These are phyloP conservation scores for Imleria badia DNA, from an alignment of 768 basidiomycete genomes.

Conservation along the genomic window DNA sequence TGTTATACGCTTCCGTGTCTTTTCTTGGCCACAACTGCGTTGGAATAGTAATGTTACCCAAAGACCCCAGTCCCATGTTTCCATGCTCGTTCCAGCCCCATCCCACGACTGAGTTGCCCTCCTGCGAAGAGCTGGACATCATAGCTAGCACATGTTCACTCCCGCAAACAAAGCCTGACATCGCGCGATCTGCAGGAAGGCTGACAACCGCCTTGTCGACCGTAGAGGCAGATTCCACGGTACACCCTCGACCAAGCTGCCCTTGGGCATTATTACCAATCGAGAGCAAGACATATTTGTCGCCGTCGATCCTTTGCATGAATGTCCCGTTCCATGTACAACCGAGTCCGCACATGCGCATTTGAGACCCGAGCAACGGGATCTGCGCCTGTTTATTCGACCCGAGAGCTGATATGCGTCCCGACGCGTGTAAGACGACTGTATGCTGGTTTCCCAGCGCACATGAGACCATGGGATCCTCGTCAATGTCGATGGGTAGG, in stretches of 20 bases:
- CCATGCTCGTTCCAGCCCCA: conserved; percentile 99
- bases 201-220: conserved; percentile 6
- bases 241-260: conserved; percentile 55
- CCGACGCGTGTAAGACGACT: conserved; percentile 43
- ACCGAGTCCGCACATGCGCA: conserved; percentile 36
- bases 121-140: conserved; percentile 18
- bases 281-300: conserved; percentile 38
- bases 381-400: conserved; percentile 73
- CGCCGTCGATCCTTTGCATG: conserved; percentile 28
- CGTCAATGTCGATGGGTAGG: conserved; percentile 33
- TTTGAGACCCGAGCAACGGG: conserved; percentile 31
- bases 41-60: conserved; percentile 51
- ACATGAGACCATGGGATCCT: conserved; percentile 35
- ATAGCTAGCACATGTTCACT: conserved; percentile 79
- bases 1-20: conserved; percentile 1
- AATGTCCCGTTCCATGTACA: conserved; percentile 88
- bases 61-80: conserved; percentile 73
- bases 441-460: conserved; percentile 57
- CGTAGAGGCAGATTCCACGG: neutral
- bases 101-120: conserved; percentile 54
- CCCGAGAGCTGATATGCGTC: conserved; percentile 54
- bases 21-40: conserved; percentile 52
- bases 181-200: conserved; percentile 25
- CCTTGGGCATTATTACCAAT: conserved; percentile 58
- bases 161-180: conserved; percentile 59